A percentile compares a stretch with the other conserved stretches of the same genome.
Conservation (phyloP, 768 basidiomycete species). For the Lentinula detonsa region DNA sequence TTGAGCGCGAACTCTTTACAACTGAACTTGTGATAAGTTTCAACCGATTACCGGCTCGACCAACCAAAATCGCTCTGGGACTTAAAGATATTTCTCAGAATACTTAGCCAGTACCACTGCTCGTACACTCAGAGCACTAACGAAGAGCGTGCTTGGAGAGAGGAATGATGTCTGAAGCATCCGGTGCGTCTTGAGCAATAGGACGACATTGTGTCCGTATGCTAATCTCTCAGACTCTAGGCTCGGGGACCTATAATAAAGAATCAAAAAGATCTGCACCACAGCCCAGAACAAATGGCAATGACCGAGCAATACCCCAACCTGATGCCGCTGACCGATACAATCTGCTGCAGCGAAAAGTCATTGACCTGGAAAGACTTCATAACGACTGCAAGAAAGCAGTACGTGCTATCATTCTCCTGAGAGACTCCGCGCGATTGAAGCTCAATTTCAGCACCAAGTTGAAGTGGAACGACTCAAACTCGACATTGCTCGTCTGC, state of each 20-base stretch:
- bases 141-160: conserved; percentile 53
- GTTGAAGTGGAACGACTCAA: conserved; percentile 54
- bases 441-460: conserved; percentile 39
- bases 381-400: conserved; percentile 61
- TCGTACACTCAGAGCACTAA: conserved; percentile 31
- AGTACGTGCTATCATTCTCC: conserved; percentile 29
- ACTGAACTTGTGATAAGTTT: not conserved
- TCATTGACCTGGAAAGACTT: conserved; percentile 58
- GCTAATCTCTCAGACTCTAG: not conserved
- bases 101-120: not conserved
- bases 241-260: not conserved
- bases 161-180: conserved; percentile 32
- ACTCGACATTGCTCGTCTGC: conserved; percentile 44
- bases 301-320: not conserved
- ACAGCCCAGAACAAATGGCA: not conserved
- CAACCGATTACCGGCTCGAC: no score
- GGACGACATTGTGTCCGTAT: not conserved
- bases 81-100: no score
- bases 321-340: conserved; percentile 38
- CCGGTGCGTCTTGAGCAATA: conserved; percentile 27
- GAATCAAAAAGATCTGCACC: not conserved
- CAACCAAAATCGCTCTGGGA: no score
- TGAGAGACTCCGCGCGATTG: not conserved
- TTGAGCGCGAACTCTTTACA: not conserved
- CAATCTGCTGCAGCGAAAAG: conserved; percentile 49